A percentile compares a stretch with the other conserved stretches of the same genome.
Conservation (phyloP, 345 rosid genomes). For the Rubroshorea leprosula region DNA sequence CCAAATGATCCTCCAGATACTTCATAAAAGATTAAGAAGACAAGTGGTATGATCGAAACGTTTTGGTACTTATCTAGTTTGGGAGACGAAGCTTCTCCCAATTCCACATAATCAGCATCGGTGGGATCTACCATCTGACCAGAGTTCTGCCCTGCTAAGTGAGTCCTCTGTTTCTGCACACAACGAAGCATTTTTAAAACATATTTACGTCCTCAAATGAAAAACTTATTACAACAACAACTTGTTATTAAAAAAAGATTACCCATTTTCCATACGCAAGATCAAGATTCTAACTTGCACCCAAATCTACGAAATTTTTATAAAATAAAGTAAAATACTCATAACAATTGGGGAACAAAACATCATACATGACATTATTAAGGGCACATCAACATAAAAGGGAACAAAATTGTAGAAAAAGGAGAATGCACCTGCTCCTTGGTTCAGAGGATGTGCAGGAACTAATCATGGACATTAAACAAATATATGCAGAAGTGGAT, state of each 20-base stretch:
- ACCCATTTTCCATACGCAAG: not conserved
- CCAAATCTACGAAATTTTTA: not conserved
- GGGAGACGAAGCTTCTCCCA: constrained; percentile 32
- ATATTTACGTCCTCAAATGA: too few species aligned
- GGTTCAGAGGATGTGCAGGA: not conserved
- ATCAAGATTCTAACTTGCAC: not conserved
- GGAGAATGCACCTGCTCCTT: not conserved
- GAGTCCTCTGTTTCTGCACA: constrained; percentile 36
- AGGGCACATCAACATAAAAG: not conserved
- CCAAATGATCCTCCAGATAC: constrained; percentile 80
- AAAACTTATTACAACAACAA: too few species aligned
- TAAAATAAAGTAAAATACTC: not conserved
- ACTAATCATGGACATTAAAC: not conserved
- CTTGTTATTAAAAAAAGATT: not conserved
- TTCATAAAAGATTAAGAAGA: constrained; percentile 58
- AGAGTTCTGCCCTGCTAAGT: constrained; percentile 13
- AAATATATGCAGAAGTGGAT: not conserved
- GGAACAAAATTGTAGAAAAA: not conserved
- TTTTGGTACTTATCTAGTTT: constrained; percentile 32
- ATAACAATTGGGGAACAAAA: too few species aligned
- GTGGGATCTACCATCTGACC: constrained; percentile 22
- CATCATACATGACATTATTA: too few species aligned
- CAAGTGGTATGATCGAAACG: constrained; percentile 58
- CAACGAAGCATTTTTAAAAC: constrained; percentile 13
- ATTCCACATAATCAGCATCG: constrained; percentile 20